phyloP scores from a whole-genome alignment of 1,284 basidiomycete genomes.

The Coriolopsis trogii region DNA sequence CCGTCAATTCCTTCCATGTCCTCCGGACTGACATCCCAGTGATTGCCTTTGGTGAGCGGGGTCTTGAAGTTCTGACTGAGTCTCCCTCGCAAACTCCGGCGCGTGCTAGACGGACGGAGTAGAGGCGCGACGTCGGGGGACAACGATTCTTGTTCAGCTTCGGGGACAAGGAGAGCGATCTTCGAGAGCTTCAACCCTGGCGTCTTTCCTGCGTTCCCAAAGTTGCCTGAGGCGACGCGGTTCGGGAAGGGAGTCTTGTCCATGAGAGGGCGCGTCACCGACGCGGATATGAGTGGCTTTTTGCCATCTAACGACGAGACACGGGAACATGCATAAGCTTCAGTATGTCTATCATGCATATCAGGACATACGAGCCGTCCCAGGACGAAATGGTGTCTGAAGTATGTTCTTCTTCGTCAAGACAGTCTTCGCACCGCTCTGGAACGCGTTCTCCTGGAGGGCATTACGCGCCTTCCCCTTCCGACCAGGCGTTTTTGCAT shows the following conservation, averaged over 20 bases:
- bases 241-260: constrained; percentile 64
- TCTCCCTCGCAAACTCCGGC: constrained; percentile 45
- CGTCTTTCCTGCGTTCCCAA: constrained; percentile 24
- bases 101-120: constrained; percentile 63
- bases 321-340: not conserved
- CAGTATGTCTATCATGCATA: not conserved
- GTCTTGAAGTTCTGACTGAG: constrained; percentile 55
- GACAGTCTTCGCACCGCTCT: constrained; percentile 39
- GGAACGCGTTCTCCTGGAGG: constrained; percentile 56
- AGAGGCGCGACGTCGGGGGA: constrained; percentile 33
- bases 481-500: constrained; percentile 55
- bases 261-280: constrained; percentile 48
- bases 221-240: constrained; percentile 38
- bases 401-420: constrained; percentile 48
- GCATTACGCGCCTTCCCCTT: constrained; percentile 40
- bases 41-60: constrained; percentile 63
- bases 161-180: constrained; percentile 33
- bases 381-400: constrained; percentile 38
- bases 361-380: constrained; percentile 24
- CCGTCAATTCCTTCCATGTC: constrained; percentile 42
- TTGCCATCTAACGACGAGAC: constrained; percentile 18
- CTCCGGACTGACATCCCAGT: constrained; percentile 75
- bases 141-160: constrained; percentile 21
- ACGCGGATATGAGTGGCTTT: constrained; percentile 24
- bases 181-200: constrained; percentile 40